phyloP scores from a whole-genome alignment of 192 early-diverging fungal genomes.

The Podila verticillata region DNA sequence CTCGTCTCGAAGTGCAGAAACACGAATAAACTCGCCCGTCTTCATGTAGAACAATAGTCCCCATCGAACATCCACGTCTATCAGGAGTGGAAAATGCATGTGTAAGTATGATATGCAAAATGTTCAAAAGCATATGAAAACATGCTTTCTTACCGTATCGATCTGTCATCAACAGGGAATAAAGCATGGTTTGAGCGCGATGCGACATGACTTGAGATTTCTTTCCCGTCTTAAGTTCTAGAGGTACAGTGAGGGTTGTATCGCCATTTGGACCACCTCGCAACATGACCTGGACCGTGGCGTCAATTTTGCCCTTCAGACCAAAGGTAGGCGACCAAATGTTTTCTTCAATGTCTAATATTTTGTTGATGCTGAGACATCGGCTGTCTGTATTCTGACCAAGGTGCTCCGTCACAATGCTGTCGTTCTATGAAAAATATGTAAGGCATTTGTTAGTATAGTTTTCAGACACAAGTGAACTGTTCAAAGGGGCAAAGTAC shows the following conservation, averaged over 20 bases:
- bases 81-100: not conserved
- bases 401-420: not conserved
- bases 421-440: slow-evolving; percentile 15
- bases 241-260: slow-evolving; percentile 71
- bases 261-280: not conserved
- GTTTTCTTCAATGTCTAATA: slow-evolving; percentile 91
- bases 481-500: not conserved
- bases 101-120: slow-evolving; percentile 7
- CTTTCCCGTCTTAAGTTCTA: slow-evolving; percentile 90
- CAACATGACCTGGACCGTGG: slow-evolving; percentile 62
- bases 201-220: slow-evolving; percentile 67
- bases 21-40: slow-evolving; percentile 66
- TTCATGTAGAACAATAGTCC: slow-evolving; percentile 86
- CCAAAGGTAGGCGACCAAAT: slow-evolving; percentile 94
- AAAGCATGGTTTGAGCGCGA: slow-evolving; percentile 85
- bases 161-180: slow-evolving; percentile 87
- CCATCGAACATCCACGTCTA: slow-evolving; percentile 70
- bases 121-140: not conserved
- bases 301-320: slow-evolving; percentile 93
- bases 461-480: slow-evolving; percentile 2
- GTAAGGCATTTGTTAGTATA: slow-evolving; percentile 19
- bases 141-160: slow-evolving; percentile 67
- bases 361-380: slow-evolving; percentile 65
- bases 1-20: slow-evolving; percentile 72
- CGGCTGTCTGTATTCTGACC: not conserved